Evolutionary conservation across 1,284 basidiomycete genomes (phyloP).

Genomic region (Cryptococcus maquisensis): DNA sequence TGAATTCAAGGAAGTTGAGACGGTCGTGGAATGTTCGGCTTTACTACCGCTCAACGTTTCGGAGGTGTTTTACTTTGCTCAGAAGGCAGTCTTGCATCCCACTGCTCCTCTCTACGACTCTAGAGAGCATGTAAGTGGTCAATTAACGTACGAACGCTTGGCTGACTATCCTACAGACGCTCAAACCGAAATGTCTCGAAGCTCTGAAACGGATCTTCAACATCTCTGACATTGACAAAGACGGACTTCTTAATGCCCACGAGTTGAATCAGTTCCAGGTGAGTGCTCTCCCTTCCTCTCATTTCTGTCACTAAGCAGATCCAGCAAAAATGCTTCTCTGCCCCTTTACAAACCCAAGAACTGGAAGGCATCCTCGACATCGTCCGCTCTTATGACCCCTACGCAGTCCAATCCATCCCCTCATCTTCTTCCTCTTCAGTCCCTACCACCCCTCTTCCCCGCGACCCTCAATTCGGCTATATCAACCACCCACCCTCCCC

Average conservation of each 20-base stretch:
- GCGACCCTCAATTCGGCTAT: constrained; percentile 16
- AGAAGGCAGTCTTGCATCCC: constrained; percentile 95
- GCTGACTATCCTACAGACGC: constrained; percentile 56
- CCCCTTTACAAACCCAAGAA: constrained; percentile 86
- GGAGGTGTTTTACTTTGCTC: constrained; percentile 99
- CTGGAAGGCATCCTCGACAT: constrained; percentile 85
- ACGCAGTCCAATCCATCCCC: constrained; percentile 41
- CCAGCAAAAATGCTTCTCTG: constrained; percentile 89
- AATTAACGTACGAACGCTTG: neutral
- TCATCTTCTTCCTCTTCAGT: constrained; percentile 16
- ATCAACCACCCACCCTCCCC: constrained; percentile 25
- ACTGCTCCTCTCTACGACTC: constrained; percentile 97
- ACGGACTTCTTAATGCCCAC: constrained; percentile 79
- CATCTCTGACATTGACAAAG: constrained; percentile 91
- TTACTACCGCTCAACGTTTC: constrained; percentile 86
- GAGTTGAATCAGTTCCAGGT: constrained; percentile 98
- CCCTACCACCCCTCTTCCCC: constrained; percentile 28
- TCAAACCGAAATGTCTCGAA: constrained; percentile 86
- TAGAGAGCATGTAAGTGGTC: constrained; percentile 69
- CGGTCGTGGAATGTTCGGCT: constrained; percentile 95
- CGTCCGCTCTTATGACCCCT: constrained; percentile 64
- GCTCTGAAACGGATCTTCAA: constrained; percentile 93
- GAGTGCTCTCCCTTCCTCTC: constrained; percentile 12
- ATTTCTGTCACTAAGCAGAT: neutral
- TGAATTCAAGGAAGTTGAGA: constrained; percentile 99